Conservation (phyloP, 176 grass and related monocot genomes). For the Tillandsia fasciculata region DNA sequence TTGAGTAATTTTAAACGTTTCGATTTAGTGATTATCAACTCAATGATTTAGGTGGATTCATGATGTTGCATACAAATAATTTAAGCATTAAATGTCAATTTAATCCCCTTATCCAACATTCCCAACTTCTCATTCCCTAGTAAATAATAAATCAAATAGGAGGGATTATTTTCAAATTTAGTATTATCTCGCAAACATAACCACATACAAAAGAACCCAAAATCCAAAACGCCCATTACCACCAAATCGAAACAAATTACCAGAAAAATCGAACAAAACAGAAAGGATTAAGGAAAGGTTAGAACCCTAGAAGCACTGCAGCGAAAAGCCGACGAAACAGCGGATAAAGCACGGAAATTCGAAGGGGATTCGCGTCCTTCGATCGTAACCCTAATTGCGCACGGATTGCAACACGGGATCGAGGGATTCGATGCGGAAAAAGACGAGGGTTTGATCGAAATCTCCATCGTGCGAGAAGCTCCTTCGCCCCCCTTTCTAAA, state of each 20-base stretch:
- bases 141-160: no score
- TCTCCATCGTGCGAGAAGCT: constrained; percentile 17
- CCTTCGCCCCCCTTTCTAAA: neutral
- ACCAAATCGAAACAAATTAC: no score
- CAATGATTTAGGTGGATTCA: no score
- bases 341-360: neutral
- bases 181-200: no score
- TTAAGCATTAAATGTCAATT: no score
- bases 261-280: neutral
- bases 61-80: no score
- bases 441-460: constrained; percentile 17
- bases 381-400: neutral
- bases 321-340: constrained; percentile 3
- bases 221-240: neutral
- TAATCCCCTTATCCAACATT: no score
- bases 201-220: neutral
- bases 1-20: no score
- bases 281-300: neutral
- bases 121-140: no score
- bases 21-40: no score
- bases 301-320: constrained; percentile 36
- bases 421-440: neutral
- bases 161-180: no score
- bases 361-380: neutral
- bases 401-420: neutral